Percentiles rank a stretch among this genome's conserved stretches.
Evolutionary conservation across 2,329 filamentous ascomycete species (phyloP).

Genomic region (Biscogniauxia marginata): DNA sequence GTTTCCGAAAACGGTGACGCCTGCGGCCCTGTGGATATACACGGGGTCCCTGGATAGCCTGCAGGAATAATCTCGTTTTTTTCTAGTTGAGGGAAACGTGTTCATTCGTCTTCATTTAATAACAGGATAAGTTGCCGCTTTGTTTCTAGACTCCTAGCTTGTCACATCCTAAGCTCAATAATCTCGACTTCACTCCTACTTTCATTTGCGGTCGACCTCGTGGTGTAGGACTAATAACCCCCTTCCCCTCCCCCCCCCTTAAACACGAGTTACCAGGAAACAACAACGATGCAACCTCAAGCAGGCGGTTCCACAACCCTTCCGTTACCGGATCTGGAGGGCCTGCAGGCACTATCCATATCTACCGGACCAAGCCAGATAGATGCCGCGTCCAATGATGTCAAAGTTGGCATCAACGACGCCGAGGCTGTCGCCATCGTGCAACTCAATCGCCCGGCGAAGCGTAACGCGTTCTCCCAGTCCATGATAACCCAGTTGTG

Average conservation of each 20-base stretch:
- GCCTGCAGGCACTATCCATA: conserved; percentile 7
- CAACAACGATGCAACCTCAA: conserved; percentile 5
- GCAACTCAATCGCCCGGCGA: conserved; percentile 48
- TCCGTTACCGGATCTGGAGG: conserved; percentile 12
- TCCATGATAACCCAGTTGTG: conserved; percentile 46
- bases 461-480: conserved; percentile 58
- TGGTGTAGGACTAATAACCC: too few species aligned
- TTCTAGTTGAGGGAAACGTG: not conserved
- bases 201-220: not conserved
- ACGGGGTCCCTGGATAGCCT: not conserved
- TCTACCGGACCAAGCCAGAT: not conserved
- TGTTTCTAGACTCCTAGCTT: conserved; percentile 8
- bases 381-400: conserved; percentile 11
- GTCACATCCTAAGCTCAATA: too few species aligned
- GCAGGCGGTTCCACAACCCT: not conserved
- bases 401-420: conserved; percentile 28
- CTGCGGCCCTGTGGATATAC: not conserved
- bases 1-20: not conserved
- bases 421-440: conserved; percentile 45
- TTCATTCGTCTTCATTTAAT: not conserved
- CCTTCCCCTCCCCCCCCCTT: too few species aligned
- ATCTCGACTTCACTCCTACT: too few species aligned
- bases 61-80: not conserved
- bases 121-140: not conserved
- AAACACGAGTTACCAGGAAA: not conserved